Conservation (phyloP, 2,329 filamentous ascomycete species). For the Colletotrichum higginsianum region DNA sequence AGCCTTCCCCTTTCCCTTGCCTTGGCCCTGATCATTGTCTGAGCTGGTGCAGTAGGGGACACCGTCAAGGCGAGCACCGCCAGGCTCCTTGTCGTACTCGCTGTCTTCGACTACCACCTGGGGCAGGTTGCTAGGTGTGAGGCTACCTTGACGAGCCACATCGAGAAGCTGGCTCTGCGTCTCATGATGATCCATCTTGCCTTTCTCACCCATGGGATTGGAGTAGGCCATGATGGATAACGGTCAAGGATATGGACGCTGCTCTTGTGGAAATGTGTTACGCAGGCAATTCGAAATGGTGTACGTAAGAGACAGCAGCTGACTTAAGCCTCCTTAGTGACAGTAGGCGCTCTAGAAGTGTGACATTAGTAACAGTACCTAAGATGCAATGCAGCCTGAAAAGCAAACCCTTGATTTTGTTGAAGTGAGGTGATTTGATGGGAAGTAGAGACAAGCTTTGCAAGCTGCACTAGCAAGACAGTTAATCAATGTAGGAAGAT, state of each 20-base stretch:
- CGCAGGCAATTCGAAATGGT: background rate
- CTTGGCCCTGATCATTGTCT: background rate
- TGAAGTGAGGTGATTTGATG: background rate
- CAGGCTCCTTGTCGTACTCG: slow-evolving; percentile 31
- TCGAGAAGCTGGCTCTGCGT: slow-evolving; percentile 20
- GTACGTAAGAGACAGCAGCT: background rate
- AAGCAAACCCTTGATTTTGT: background rate
- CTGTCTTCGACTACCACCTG: slow-evolving; percentile 19
- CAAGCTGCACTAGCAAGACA: background rate
- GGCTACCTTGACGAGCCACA: slow-evolving; percentile 2
- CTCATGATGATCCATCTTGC: slow-evolving; percentile 11
- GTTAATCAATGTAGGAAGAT: background rate
- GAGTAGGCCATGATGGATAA: slow-evolving; percentile 13
- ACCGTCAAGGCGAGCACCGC: slow-evolving; percentile 31
- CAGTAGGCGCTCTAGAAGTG: background rate
- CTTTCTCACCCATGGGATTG: slow-evolving; percentile 9
- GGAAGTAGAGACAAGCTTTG: background rate
- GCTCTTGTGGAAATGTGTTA: slow-evolving; percentile 3
- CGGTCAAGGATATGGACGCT: background rate
- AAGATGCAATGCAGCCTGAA: background rate
- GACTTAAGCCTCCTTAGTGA: background rate
- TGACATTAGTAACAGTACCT: background rate
- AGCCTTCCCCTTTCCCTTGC: slow-evolving; percentile 5
- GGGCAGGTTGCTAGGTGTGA: slow-evolving; percentile 10
- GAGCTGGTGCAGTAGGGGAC: background rate